Base-by-base conservation (phyloP, 1,284 basidiomycete species). In the Boletus hoseneyae region DNA sequence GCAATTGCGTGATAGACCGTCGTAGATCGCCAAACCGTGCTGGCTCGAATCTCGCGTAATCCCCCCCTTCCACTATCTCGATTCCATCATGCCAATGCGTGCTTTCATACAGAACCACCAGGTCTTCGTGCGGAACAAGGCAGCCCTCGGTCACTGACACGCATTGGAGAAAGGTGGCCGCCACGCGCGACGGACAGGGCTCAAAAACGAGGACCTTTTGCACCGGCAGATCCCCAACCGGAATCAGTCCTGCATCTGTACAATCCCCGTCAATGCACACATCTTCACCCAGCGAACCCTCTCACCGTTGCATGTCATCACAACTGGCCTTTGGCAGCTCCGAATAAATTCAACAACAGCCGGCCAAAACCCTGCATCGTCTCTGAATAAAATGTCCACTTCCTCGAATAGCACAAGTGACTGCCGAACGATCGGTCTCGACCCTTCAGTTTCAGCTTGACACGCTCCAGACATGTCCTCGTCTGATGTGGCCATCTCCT, bases 351-450 rank as follows among this genome's bases (percentile, higher is more conserved):
- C 77, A 3, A 88, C 74, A 35, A 97, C 78, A 6, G 90, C 82
- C 2, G 85, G 76, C 97, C 97, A 99, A 69, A 99, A 99, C 36
- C 87, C 90, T 36, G 74, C 75, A 66, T 98, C 96, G 45, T 95
- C 92, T 55, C 85, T 86, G 71, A 86, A 99, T 36, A 98, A 72
- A 34, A 98, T 81, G 67, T 99, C 97, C 8, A 92, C 96, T 66
- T 99, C 97, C 68, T 99, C 97, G n/a, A 99, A 73, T 30, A 99
- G 74, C 57, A 99, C 90, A 42, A 97, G 69, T 1, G 92, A 95
- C 70, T 99, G 96, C 41, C 80, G 76, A 43, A 87, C 49, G 38
- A 45, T 48, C 51, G 50, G 46, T 47, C 51, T 53, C 47, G 47
- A 38, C 46, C 32, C 61, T 35, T 48, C 65, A 45, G 57, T 27